Evolutionary conservation across 176 grass and related monocot genomes (phyloP).

Genomic region (Chrysopogon serrulatus): DNA sequence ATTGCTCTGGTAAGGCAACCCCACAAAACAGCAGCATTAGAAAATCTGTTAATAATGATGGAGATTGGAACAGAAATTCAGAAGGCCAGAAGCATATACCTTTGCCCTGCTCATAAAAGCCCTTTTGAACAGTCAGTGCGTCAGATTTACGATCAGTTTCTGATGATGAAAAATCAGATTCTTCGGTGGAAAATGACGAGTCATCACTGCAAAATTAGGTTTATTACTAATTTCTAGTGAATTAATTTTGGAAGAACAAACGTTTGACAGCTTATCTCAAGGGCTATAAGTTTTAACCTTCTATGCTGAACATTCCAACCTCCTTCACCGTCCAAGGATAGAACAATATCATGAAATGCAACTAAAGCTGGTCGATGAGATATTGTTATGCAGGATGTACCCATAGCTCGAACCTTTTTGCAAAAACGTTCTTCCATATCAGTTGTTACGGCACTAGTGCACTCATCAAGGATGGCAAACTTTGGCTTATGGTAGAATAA

Average conservation of each 20-base stretch:
- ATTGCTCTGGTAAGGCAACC: slow-evolving; percentile 55
- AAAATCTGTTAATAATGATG: not conserved
- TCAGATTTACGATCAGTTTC: slow-evolving; percentile 81
- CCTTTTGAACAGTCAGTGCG: slow-evolving; percentile 81
- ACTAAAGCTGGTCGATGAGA: slow-evolving; percentile 96
- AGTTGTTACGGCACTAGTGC: slow-evolving; percentile 95
- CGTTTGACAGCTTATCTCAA: slow-evolving; percentile 17
- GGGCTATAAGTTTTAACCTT: slow-evolving; percentile 50
- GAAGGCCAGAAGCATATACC: slow-evolving; percentile 39
- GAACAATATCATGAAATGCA: slow-evolving; percentile 98
- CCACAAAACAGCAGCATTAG: slow-evolving; percentile 6
- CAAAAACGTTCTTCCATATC: slow-evolving; percentile 99
- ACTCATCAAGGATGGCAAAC: slow-evolving; percentile 99
- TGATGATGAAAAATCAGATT: slow-evolving; percentile 43
- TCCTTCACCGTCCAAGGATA: slow-evolving; percentile 97
- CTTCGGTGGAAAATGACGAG: slow-evolving; percentile 57
- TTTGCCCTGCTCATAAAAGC: slow-evolving; percentile 76
- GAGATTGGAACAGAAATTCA: not conserved
- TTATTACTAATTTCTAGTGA: slow-evolving; percentile 6
- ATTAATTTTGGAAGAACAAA: slow-evolving; percentile 17
- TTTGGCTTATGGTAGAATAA: slow-evolving; percentile 98
- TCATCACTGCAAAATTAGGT: slow-evolving; percentile 55
- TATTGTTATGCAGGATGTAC: slow-evolving; percentile 98
- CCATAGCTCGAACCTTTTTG: slow-evolving; percentile 92
- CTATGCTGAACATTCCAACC: slow-evolving; percentile 85